Conservation (phyloP, 2,329 filamentous ascomycete genomes). For the Acephala macrosclerotiorum region DNA sequence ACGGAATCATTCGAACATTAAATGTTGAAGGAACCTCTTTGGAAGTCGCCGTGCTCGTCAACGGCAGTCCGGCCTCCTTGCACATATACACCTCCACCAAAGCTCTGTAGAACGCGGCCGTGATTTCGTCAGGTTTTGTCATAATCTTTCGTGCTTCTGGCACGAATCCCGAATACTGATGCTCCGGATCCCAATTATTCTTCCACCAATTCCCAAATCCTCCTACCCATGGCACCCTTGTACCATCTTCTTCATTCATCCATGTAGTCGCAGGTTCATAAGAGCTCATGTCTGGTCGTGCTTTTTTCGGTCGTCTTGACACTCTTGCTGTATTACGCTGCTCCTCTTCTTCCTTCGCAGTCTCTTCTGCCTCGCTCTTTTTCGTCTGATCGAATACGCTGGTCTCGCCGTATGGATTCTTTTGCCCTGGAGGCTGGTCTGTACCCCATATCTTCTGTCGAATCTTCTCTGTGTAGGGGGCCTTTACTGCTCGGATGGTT, state of each 20-base stretch:
- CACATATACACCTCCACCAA: constrained; percentile 62
- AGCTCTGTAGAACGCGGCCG: constrained; percentile 59
- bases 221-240: constrained; percentile 50
- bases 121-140: constrained; percentile 45
- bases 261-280: constrained; percentile 57
- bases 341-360: constrained; percentile 23
- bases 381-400: constrained; percentile 38
- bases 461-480: constrained; percentile 51
- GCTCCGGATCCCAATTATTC: constrained; percentile 44
- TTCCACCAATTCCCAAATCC: constrained; percentile 52
- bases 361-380: constrained; percentile 21
- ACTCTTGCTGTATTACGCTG: constrained; percentile 27
- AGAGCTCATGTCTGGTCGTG: constrained; percentile 25
- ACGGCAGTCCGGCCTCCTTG: constrained; percentile 49
- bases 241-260: constrained; percentile 55
- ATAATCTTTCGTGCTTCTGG: constrained; percentile 43
- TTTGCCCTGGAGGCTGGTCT: constrained; percentile 54
- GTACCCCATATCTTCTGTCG: constrained; percentile 57
- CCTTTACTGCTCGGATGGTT: constrained; percentile 27
- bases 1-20: constrained; percentile 27
- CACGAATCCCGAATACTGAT: constrained; percentile 52
- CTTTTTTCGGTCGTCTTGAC: neutral
- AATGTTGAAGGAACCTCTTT: constrained; percentile 37
- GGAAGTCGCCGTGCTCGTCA: constrained; percentile 29
- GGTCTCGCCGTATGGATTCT: constrained; percentile 55